phyloP scores from a whole-genome alignment of 2,329 filamentous ascomycete species.

The Fusarium pininemorale region DNA sequence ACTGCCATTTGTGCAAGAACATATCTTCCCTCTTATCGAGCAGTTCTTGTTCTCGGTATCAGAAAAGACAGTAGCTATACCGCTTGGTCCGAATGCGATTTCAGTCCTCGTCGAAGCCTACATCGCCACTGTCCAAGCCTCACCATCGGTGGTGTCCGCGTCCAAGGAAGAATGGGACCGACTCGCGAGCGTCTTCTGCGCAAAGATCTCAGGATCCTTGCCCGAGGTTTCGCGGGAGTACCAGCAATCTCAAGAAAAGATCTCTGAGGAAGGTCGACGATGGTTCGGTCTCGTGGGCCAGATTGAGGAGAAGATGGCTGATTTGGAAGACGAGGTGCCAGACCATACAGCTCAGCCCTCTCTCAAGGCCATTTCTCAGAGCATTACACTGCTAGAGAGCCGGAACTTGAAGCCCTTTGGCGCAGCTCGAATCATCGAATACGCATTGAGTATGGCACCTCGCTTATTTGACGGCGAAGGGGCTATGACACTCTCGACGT shows the following conservation, averaged over 20 bases:
- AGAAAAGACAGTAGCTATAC: slow-evolving; percentile 49
- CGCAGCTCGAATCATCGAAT: slow-evolving; percentile 58
- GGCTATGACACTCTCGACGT: slow-evolving; percentile 50
- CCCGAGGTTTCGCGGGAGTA: slow-evolving; percentile 86
- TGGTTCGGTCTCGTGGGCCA: slow-evolving; percentile 70
- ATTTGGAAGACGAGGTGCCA: slow-evolving; percentile 30
- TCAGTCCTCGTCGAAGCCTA: slow-evolving; percentile 59
- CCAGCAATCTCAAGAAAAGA: slow-evolving; percentile 72
- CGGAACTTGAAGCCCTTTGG: slow-evolving; percentile 68
- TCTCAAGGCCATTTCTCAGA: slow-evolving; percentile 44
- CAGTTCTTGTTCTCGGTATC: slow-evolving; percentile 61
- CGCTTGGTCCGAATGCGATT: slow-evolving; percentile 48
- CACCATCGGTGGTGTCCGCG: slow-evolving; percentile 55
- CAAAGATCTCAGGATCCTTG: slow-evolving; percentile 75
- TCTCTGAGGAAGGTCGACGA: slow-evolving; percentile 72
- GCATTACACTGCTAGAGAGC: slow-evolving; percentile 55
- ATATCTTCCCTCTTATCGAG: slow-evolving; percentile 63
- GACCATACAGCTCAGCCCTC: slow-evolving; percentile 47
- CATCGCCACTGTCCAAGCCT: slow-evolving; percentile 52
- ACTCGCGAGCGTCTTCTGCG: slow-evolving; percentile 69
- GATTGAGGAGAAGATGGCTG: slow-evolving; percentile 50
- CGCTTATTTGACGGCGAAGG: slow-evolving; percentile 51
- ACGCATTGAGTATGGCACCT: slow-evolving; percentile 50
- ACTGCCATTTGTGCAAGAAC: slow-evolving; percentile 56
- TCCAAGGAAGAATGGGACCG: slow-evolving; percentile 69